Base-by-base conservation (phyloP, 2,329 filamentous ascomycete genomes). In the Waltergamsia citrina region DNA sequence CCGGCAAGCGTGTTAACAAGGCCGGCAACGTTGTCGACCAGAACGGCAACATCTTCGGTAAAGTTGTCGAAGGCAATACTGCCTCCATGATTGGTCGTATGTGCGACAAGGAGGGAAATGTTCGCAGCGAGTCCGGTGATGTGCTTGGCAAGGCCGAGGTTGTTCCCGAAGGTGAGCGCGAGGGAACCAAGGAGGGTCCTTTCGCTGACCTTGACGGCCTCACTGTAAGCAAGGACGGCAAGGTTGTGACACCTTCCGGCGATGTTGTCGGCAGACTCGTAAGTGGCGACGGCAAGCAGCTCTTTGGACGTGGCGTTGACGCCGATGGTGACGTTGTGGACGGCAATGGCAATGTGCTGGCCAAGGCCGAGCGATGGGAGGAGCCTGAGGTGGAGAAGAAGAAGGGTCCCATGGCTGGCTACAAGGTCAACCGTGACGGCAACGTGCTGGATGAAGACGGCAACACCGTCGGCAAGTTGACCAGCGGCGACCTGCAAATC, bases 281-380 rank as follows among this genome's bases (percentile, higher is more conserved):
- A 4, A 73, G 77, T 30, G 85, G 85, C 3, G 81, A 93, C 35
- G 54, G 70, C 23, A 86, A 85, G 67, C 63, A 67, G 33, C 69
- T 93, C 1, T 74, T 79, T 24, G 85, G 85, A 12, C 80, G 84
- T 30, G 49, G 66, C 7, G 85, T 92, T 14, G 85, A 92, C 37
- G 79, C 85, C 41, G 85, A 93, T 42, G 85, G 85, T 24, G 85
- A 92, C 37, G 77, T 93, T 21, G 67, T 83, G 36, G 85, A 92
- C 63, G 78, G 77, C 53, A 87, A 85, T 49, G 73, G 73, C 21
- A 78, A 78, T 41, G 50, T 60, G 1, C 52, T 78, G 3, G 73
- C 71, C 19, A 67, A 70, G 40, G 72, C 73, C 1, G 73, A 78
- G 52, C 63, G 73, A 15, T 78, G 71, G 71, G 67, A 73, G 43